Evolutionary conservation across 1,139 yeast species (phyloP).

Genomic region (Magnusiomyces tetraspermus): DNA sequence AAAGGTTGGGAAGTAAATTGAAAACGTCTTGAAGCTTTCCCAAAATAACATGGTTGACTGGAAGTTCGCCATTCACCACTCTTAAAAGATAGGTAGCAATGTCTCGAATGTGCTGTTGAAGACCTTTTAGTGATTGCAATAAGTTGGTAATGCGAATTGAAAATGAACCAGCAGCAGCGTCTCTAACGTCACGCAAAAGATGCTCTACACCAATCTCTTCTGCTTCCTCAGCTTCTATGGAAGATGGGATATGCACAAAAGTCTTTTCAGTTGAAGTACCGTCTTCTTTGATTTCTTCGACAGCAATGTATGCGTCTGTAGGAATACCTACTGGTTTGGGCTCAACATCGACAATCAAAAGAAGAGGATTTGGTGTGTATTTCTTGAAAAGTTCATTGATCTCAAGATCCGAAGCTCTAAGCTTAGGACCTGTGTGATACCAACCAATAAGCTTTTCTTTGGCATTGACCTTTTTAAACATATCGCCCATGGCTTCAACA

Average conservation of each 20-base stretch:
- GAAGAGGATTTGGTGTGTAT: slow-evolving; percentile 72
- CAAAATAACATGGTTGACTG: slow-evolving; percentile 80
- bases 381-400: slow-evolving; percentile 84
- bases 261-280: slow-evolving; percentile 93
- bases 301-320: slow-evolving; percentile 88
- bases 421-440: slow-evolving; percentile 97
- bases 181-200: slow-evolving; percentile 83
- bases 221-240: slow-evolving; percentile 96
- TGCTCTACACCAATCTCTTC: slow-evolving; percentile 99
- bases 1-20: slow-evolving; percentile 79
- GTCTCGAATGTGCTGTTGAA: slow-evolving; percentile 70
- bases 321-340: slow-evolving; percentile 79
- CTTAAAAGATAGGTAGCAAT: slow-evolving; percentile 72
- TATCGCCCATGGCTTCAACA: slow-evolving; percentile 92
- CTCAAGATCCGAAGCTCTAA: slow-evolving; percentile 77
- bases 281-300: slow-evolving; percentile 92
- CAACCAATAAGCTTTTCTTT: slow-evolving; percentile 93
- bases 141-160: slow-evolving; percentile 83
- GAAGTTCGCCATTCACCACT: slow-evolving; percentile 62
- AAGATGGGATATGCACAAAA: slow-evolving; percentile 85
- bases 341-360: slow-evolving; percentile 85
- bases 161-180: slow-evolving; percentile 91
- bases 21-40: slow-evolving; percentile 93
- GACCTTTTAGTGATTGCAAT: slow-evolving; percentile 76
- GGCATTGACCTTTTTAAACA: slow-evolving; percentile 96